Evolutionary conservation across 1,284 basidiomycete genomes (phyloP).

Genomic region (Laetiporus sulphureus): DNA sequence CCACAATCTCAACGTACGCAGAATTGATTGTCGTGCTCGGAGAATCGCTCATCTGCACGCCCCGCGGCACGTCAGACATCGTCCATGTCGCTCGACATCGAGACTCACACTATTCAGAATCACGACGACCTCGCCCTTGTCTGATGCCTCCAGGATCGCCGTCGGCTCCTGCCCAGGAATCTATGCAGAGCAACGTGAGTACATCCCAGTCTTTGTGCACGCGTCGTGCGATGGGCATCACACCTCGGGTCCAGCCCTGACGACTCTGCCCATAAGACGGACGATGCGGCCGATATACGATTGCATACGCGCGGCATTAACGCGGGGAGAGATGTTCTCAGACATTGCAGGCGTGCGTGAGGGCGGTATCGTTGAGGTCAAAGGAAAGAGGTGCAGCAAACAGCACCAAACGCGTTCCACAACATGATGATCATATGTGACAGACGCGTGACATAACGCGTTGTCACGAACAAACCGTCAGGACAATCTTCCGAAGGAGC

Average conservation of each 20-base stretch:
- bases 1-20: conserved; percentile 71
- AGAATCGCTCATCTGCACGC: background rate
- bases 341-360: conserved; percentile 26
- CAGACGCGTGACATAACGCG: too few relatives aligned
- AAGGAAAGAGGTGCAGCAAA: background rate
- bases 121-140: conserved; percentile 67
- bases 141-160: conserved; percentile 61
- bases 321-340: conserved; percentile 48
- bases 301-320: conserved; percentile 57
- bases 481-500: too few relatives aligned
- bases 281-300: conserved; percentile 55
- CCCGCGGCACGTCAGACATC: too few relatives aligned
- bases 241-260: conserved; percentile 38
- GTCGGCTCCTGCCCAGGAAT: conserved; percentile 31
- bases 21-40: conserved; percentile 45
- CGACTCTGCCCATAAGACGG: conserved; percentile 65
- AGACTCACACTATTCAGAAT: conserved; percentile 12
- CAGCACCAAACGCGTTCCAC: too few relatives aligned
- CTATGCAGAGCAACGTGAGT: background rate
- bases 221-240: too few relatives aligned
- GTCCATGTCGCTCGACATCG: background rate
- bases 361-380: too few relatives aligned
- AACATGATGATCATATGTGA: too few relatives aligned
- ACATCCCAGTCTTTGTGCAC: background rate
- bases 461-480: too few relatives aligned